These are phyloP conservation scores for Didymella glomerata DNA, from an alignment of 2,329 filamentous ascomycete genomes.

Conservation along the genomic window DNA sequence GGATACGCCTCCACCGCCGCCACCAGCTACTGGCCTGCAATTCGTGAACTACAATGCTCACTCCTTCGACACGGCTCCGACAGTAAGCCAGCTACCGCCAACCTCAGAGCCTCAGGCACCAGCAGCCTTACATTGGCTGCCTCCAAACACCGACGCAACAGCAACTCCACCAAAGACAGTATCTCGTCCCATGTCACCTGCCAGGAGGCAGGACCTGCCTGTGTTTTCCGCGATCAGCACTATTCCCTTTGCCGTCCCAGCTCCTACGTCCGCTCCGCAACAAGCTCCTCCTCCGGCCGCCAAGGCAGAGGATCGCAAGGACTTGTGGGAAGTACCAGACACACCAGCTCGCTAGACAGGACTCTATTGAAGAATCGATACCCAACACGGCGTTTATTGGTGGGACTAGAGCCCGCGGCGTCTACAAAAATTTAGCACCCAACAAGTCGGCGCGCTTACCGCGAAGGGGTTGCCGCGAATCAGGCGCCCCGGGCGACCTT, in stretches of 20 bases:
- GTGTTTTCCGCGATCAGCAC: slow-evolving; percentile 56
- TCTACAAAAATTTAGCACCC: background rate
- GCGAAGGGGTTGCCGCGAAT: background rate
- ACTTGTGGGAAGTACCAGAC: slow-evolving; percentile 59
- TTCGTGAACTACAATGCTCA: slow-evolving; percentile 46
- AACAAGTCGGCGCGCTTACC: slow-evolving; percentile 9
- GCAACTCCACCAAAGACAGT: slow-evolving; percentile 14
- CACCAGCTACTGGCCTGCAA: slow-evolving; percentile 42
- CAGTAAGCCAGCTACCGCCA: slow-evolving; percentile 3
- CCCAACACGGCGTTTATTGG: slow-evolving; percentile 15
- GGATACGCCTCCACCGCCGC: slow-evolving; percentile 51
- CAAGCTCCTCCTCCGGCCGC: slow-evolving; percentile 7
- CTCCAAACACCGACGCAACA: slow-evolving; percentile 37
- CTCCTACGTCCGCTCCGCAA: slow-evolving; percentile 3
- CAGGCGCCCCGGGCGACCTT: background rate
- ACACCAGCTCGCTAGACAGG: slow-evolving; percentile 47
- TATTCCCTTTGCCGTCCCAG: slow-evolving; percentile 45
- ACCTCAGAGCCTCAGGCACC: slow-evolving; percentile 26
- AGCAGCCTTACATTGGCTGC: slow-evolving; percentile 44
- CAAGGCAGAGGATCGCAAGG: slow-evolving; percentile 22
- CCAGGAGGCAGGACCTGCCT: slow-evolving; percentile 56
- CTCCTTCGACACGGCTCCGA: slow-evolving; percentile 26
- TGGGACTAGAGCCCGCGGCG: slow-evolving; percentile 11
- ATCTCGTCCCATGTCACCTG: slow-evolving; percentile 37
- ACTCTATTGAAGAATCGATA: background rate